These are phyloP conservation scores for Uronychia setigera DNA, from an alignment of 73 alveolate species.

Conservation along the genomic window DNA sequence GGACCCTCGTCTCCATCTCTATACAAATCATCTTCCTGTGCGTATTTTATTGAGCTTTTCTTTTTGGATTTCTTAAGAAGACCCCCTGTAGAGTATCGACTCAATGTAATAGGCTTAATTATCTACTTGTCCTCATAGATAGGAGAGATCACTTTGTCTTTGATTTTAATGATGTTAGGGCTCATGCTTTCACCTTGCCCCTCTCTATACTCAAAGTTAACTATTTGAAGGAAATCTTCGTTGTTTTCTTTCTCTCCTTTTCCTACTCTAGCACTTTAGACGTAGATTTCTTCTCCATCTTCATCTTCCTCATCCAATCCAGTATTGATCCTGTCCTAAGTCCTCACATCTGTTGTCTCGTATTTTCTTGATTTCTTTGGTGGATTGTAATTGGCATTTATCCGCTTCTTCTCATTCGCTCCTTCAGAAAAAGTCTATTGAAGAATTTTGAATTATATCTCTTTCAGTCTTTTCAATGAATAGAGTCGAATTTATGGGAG, in stretches of 20 bases:
- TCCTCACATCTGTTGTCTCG: too few relatives aligned
- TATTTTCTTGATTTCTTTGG: background rate
- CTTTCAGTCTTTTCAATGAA: background rate
- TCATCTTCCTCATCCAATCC: too few relatives aligned
- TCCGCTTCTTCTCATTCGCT: background rate
- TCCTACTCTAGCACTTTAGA: background rate
- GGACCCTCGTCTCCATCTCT: background rate
- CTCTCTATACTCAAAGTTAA: background rate
- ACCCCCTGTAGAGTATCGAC: too few relatives aligned
- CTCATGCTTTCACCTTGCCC: background rate
- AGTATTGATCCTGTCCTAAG: too few relatives aligned
- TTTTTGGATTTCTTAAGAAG: background rate
- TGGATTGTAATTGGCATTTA: background rate
- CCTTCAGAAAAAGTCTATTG: background rate
- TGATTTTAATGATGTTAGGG: background rate
- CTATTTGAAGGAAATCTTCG: background rate
- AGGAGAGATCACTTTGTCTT: background rate
- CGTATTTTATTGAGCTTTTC: background rate
- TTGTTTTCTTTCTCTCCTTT: background rate
- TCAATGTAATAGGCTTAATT: too few relatives aligned
- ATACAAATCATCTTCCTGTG: background rate
- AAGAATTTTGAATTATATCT: background rate
- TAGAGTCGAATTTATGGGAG: background rate
- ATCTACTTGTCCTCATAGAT: background rate
- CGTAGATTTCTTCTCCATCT: background rate